Conservation (phyloP, 73 alveolate genomes). For the Tetrahymena borealis region DNA sequence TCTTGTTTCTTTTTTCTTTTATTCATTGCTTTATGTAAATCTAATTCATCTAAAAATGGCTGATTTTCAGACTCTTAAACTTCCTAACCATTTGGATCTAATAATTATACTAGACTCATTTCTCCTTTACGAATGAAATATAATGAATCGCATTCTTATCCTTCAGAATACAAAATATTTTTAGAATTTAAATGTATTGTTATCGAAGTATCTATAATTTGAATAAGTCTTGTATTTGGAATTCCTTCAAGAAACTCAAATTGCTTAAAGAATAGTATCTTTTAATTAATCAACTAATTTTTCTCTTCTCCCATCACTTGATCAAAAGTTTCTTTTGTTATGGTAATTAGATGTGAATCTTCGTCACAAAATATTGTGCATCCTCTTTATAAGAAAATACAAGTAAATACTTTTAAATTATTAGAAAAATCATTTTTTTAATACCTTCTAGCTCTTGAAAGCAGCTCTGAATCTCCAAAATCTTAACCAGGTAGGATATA, state of each 20-base stretch:
- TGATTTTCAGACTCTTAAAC: not conserved
- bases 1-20: not conserved
- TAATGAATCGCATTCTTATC: not conserved
- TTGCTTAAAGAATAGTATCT: not conserved
- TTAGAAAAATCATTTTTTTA: not conserved
- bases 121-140: not conserved
- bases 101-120: not conserved
- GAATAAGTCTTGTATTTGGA: not conserved
- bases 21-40: not conserved
- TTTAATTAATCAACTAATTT: not conserved
- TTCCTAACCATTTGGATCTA: not conserved
- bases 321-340: not conserved
- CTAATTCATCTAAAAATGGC: not conserved
- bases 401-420: not conserved
- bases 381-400: not conserved
- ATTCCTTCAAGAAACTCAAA: not conserved
- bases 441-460: not conserved
- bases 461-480: not conserved
- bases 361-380: not conserved
- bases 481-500: not conserved
- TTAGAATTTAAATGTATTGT: not conserved
- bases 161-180: not conserved
- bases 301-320: not conserved
- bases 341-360: not conserved
- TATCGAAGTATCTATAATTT: not conserved